Percentiles rank a stretch among this genome's conserved stretches.
These are phyloP conservation scores for Dactylonectria macrodidyma DNA, from an alignment of 2,329 filamentous ascomycete species.

Conservation along the genomic window DNA sequence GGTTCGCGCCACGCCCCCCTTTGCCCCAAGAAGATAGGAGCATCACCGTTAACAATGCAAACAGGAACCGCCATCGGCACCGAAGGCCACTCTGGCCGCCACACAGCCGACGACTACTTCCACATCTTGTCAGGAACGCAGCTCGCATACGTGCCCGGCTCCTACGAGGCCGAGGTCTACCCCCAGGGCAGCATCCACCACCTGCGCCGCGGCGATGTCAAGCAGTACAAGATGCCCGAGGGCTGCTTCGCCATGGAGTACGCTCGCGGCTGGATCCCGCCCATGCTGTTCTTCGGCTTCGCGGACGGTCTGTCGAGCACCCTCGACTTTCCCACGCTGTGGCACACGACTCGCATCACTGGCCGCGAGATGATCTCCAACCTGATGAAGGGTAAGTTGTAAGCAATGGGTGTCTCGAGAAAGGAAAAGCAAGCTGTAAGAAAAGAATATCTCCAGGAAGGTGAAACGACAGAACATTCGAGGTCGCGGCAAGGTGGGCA, in stretches of 20 bases:
- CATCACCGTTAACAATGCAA: conserved; percentile 23
- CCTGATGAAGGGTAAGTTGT: conserved; percentile 80
- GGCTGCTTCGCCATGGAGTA: conserved; percentile 87
- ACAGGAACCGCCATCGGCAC: conserved; percentile 81
- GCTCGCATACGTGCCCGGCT: conserved; percentile 79
- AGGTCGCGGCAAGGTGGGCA: not conserved
- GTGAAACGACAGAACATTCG: not conserved
- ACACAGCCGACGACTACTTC: conserved; percentile 96
- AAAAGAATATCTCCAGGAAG: not conserved
- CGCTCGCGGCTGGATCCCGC: conserved; percentile 90
- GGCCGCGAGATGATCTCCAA: conserved; percentile 83
- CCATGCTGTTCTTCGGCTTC: conserved; percentile 92
- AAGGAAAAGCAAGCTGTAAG: conserved; percentile 75
- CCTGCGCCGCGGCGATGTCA: conserved; percentile 78
- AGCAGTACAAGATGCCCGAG: conserved; percentile 87
- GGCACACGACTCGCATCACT: conserved; percentile 82
- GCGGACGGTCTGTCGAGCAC: conserved; percentile 86
- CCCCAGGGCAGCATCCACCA: conserved; percentile 79
- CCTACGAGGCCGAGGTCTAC: conserved; percentile 79
- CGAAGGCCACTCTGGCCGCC: conserved; percentile 89
- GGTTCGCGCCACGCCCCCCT: conserved; percentile 55
- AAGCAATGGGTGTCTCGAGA: conserved; percentile 42
- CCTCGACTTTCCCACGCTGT: conserved; percentile 87
- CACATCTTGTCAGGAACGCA: conserved; percentile 87
- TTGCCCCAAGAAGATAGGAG: not conserved